Evolutionary conservation across 139 green algal species (phyloP), one percentile per base, ranked within the genome.

Genomic region (Coelastrella sp.): DNA sequence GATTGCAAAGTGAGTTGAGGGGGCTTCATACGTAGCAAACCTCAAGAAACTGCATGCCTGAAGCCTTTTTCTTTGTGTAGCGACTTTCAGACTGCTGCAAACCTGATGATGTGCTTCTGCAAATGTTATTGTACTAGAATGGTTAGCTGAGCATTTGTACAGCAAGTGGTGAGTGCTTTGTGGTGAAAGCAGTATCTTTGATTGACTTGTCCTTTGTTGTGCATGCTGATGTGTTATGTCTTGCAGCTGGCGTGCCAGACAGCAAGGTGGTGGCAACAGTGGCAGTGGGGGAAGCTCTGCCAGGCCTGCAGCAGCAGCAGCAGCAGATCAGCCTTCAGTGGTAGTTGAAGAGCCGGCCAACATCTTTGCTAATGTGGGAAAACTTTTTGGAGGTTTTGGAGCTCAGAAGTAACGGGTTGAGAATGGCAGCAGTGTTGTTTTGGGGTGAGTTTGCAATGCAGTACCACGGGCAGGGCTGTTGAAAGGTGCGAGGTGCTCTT

Each of bases 1-100:
- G 87, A 89, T 91, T 59, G 79, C 63, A n/a, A 67, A 64, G 53
- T 64, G 53, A 64, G 53, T 64, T 19, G 2, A 9, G 21, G 7
- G 21, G 21, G 53, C 17, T 32, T 64, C 11, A 3, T 1, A 34
- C 27, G 7, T 64, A 9, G 11, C 53, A 32, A 5, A 32, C 11
- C 2, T 64, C 45, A n/a, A n/a, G n/a, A n/a, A n/a, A n/a, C n/a
- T n/a, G n/a, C n/a, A n/a, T n/a, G n/a, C n/a, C n/a, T n/a, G n/a
- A n/a, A n/a, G n/a, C n/a, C n/a, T n/a, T n/a, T n/a, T n/a, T n/a
- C n/a, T n/a, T n/a, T n/a, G n/a, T n/a, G n/a, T n/a, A n/a, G n/a
- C n/a, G n/a, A n/a, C n/a, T n/a, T n/a, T n/a, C n/a, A n/a, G n/a
- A n/a, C n/a, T n/a, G n/a, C n/a, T n/a, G n/a, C n/a, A n/a, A n/a